Conservation (phyloP, 1,284 basidiomycete genomes). For the Sporisorium graminicola region DNA sequence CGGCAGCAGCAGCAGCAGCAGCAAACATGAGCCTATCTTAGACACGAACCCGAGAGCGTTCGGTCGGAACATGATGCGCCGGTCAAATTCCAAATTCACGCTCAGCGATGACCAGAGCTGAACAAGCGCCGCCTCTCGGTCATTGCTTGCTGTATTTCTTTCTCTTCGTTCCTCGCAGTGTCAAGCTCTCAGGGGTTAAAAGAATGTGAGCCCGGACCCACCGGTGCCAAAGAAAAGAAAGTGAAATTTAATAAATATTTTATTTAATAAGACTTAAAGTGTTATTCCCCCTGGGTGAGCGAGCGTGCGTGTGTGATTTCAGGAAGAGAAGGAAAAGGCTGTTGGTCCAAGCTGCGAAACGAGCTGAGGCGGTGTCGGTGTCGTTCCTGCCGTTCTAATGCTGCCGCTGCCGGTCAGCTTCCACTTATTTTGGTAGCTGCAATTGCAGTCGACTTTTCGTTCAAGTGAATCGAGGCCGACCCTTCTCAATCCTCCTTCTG, state of each 20-base stretch:
- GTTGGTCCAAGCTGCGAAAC: neutral
- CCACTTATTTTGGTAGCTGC: neutral
- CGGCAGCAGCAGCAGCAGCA: neutral
- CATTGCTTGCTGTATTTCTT: neutral
- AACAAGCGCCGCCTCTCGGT: neutral
- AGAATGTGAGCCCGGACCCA: neutral
- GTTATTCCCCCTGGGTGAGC: neutral
- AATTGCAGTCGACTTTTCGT: neutral
- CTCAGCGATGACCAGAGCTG: too few species aligned
- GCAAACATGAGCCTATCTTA: neutral
- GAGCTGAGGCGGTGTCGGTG: constrained; percentile 4
- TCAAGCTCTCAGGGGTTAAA: neutral
- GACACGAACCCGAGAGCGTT: too few species aligned
- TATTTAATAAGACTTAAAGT: neutral
- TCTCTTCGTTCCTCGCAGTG: neutral
- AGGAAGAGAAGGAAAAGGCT: constrained; percentile 1
- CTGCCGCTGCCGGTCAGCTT: neutral
- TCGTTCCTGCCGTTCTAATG: neutral
- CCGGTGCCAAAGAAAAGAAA: neutral
- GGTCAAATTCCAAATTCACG: neutral
- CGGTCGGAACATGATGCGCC: constrained; percentile 3
- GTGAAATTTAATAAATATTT: neutral
- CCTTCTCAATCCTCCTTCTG: too few species aligned
- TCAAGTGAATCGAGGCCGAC: neutral
- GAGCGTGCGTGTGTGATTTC: constrained; percentile 2